Evolutionary conservation across 2,329 filamentous ascomycete genomes (phyloP).

Genomic region (Sarocladiaceae sp.): DNA sequence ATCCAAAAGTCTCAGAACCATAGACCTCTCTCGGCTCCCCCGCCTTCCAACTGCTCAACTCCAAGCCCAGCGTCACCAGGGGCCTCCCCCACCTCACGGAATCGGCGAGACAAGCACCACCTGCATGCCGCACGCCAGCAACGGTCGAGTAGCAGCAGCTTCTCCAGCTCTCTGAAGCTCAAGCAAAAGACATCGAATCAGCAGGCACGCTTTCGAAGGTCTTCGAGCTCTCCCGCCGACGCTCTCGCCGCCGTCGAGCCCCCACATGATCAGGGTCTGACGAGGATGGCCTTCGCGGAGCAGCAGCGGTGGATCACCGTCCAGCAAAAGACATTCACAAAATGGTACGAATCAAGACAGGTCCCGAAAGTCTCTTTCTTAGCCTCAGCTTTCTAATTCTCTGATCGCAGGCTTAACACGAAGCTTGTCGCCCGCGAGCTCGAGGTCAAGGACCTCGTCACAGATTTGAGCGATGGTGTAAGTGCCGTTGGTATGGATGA

Average conservation of each 20-base stretch:
- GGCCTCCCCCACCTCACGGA: conserved; percentile 26
- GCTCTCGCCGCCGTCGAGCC: conserved; percentile 39
- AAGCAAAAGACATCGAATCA: neutral
- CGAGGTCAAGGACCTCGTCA: conserved; percentile 79
- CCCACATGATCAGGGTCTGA: conserved; percentile 42
- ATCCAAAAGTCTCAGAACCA: conserved; percentile 12
- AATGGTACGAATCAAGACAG: conserved; percentile 61
- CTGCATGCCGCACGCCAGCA: conserved; percentile 43
- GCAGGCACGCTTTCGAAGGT: conserved; percentile 24
- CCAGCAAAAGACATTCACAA: conserved; percentile 98
- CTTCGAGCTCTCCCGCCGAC: conserved; percentile 31
- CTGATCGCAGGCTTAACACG: conserved; percentile 77
- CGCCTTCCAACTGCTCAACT: conserved; percentile 15
- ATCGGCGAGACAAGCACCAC: conserved; percentile 39
- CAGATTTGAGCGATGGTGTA: conserved; percentile 90
- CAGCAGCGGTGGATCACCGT: conserved; percentile 68
- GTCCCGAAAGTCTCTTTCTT: neutral
- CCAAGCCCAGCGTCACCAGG: conserved; percentile 17
- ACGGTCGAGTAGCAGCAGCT: conserved; percentile 34
- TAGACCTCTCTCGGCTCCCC: conserved; percentile 17
- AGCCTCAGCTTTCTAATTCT: neutral
- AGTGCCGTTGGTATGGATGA: conserved; percentile 29
- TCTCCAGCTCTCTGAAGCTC: conserved; percentile 14
- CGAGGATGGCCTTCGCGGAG: conserved; percentile 58
- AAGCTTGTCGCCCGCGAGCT: conserved; percentile 77